phyloP scores from a whole-genome alignment of 371 early-diverging fungal genomes.

The Mucor ambiguus region DNA sequence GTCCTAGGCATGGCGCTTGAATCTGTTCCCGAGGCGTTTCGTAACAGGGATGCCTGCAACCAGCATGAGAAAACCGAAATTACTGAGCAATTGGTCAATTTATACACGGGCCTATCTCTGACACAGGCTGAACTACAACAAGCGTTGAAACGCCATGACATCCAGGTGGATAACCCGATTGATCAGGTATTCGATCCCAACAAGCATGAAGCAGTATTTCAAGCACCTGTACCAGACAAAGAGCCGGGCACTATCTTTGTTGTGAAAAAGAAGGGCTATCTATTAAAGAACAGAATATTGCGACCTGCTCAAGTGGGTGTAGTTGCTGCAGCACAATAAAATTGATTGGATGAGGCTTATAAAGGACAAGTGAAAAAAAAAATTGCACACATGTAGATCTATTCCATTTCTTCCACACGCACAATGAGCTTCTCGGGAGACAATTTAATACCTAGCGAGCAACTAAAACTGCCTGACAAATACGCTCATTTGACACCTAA shows the following conservation, averaged over 20 bases:
- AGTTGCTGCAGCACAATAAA: slow-evolving; percentile 44
- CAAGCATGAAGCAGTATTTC: slow-evolving; percentile 34
- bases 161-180: slow-evolving; percentile 15
- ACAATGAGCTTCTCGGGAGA: not conserved
- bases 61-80: slow-evolving; percentile 11
- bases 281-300: slow-evolving; percentile 79
- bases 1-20: slow-evolving; percentile 80
- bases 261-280: slow-evolving; percentile 85
- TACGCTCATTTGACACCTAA: slow-evolving; percentile 17
- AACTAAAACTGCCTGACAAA: slow-evolving; percentile 11
- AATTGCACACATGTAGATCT: not conserved
- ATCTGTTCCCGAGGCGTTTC: slow-evolving; percentile 55
- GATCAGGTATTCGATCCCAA: slow-evolving; percentile 43
- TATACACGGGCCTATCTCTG: slow-evolving; percentile 83
- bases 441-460: slow-evolving; percentile 5
- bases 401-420: not conserved
- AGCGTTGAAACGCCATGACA: slow-evolving; percentile 75
- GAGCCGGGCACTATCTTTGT: slow-evolving; percentile 78
- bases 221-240: slow-evolving; percentile 80
- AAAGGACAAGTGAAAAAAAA: not conserved
- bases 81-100: slow-evolving; percentile 56
- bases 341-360: slow-evolving; percentile 6
- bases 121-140: slow-evolving; percentile 77
- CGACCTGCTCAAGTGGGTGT: slow-evolving; percentile 94
- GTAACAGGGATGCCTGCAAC: slow-evolving; percentile 9